Conservation (phyloP, 2,329 filamentous ascomycete species). For the Ambrosiella xylebori region DNA sequence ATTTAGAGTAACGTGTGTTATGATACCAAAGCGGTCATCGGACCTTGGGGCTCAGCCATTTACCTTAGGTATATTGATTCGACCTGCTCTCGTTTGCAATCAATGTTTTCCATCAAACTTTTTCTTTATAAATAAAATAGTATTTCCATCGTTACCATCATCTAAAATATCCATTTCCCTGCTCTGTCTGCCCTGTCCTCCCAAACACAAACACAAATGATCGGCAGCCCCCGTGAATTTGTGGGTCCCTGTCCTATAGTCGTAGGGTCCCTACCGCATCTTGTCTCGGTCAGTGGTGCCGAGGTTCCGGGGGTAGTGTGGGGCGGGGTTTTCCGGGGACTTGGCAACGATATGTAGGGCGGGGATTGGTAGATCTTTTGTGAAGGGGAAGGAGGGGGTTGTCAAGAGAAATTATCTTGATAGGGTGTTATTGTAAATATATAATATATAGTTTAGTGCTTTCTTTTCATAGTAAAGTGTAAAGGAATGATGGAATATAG, state of each 20-base stretch:
- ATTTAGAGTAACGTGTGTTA: neutral
- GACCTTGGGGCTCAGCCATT: neutral
- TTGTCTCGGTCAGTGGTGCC: neutral
- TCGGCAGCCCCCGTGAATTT: neutral
- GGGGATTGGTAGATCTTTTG: neutral
- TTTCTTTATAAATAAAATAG: no score
- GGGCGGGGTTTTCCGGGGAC: neutral
- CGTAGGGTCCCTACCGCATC: neutral
- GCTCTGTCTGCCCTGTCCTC: no score
- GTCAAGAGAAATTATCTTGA: no score
- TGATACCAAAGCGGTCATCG: neutral
- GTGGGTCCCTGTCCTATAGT: neutral
- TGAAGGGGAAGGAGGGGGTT: neutral
- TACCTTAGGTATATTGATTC: neutral
- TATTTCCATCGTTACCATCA: no score
- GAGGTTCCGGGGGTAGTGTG: neutral
- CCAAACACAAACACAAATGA: neutral
- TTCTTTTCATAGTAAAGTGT: no score
- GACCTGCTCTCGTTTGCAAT: no score
- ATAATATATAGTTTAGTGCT: no score
- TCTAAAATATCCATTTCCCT: no score
- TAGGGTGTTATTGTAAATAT: no score
- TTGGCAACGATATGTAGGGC: neutral
- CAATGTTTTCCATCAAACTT: no score
- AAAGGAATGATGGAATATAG: no score